A percentile compares a stretch with the other conserved stretches of the same genome.
Evolutionary conservation across 345 rosid genomes (phyloP).

Genomic region (Salix brachista): DNA sequence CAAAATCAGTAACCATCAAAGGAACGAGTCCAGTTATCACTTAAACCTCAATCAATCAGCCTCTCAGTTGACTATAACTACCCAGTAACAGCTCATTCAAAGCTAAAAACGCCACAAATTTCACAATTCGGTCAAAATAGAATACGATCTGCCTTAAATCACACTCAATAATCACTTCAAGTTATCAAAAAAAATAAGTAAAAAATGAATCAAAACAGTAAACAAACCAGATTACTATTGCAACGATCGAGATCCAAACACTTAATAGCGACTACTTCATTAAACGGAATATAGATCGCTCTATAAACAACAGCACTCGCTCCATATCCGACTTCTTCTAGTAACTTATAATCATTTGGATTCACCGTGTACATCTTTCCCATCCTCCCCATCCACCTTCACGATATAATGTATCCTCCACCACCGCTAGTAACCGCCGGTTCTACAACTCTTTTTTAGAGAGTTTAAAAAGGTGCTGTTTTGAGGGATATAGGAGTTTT

Average conservation of each 20-base stretch:
- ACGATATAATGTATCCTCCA: background rate
- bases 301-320: constrained; percentile 89
- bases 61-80: background rate
- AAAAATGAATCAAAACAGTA: background rate
- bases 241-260: constrained; percentile 99
- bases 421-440: background rate
- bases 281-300: constrained; percentile 85
- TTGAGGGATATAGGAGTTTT: background rate
- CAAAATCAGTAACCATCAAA: background rate
- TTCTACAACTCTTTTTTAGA: background rate
- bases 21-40: background rate
- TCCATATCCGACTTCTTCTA: constrained; percentile 91
- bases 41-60: background rate
- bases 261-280: constrained; percentile 83
- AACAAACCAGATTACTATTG: constrained; percentile 80
- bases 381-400: constrained; percentile 22
- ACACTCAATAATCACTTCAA: background rate
- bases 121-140: background rate
- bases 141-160: constrained; percentile 15
- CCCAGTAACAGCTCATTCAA: background rate
- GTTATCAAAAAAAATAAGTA: background rate
- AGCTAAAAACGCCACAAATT: background rate
- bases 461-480: background rate
- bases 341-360: constrained; percentile 62
- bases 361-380: constrained; percentile 54